These are phyloP conservation scores for Russula griseocarnosa DNA, from an alignment of 768 basidiomycete genomes.

Conservation along the genomic window DNA sequence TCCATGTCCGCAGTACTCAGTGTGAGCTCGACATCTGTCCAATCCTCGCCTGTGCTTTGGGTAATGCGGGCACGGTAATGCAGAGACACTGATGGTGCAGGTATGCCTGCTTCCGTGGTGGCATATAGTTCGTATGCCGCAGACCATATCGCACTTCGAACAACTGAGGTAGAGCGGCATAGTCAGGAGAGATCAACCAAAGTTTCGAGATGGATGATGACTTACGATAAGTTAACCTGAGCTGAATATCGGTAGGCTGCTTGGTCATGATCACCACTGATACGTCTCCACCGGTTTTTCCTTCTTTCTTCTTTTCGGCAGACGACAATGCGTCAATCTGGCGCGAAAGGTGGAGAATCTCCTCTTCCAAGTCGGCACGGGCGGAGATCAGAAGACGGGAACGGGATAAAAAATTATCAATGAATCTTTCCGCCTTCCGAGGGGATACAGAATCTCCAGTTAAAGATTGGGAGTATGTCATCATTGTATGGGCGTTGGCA, in stretches of 20 bases:
- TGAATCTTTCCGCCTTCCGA: conserved; percentile 39
- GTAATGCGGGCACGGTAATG: conserved; percentile 53
- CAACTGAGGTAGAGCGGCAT: conserved; percentile 38
- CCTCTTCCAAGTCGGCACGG: conserved; percentile 38
- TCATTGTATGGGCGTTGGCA: conserved; percentile 42
- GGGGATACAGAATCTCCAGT: conserved; percentile 42
- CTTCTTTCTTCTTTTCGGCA: conserved; percentile 37
- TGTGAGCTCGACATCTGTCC: conserved; percentile 47
- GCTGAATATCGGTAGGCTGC: conserved; percentile 36
- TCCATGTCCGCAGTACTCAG: conserved; percentile 48
- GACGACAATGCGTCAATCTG: conserved; percentile 39
- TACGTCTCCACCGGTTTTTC: conserved; percentile 33
- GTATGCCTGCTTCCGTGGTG: conserved; percentile 40
- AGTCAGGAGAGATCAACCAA: neutral
- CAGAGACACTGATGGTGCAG: conserved; percentile 43
- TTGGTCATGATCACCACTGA: conserved; percentile 45
- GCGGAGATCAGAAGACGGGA: conserved; percentile 38
- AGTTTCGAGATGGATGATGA: neutral
- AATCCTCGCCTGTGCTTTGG: conserved; percentile 60
- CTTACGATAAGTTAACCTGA: conserved; percentile 54
- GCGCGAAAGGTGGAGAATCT: conserved; percentile 35
- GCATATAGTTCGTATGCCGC: conserved; percentile 60
- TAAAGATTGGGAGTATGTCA: conserved; percentile 44
- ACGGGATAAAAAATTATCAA: conserved; percentile 41
- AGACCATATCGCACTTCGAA: conserved; percentile 47